Conservation (phyloP, 2,329 filamentous ascomycete genomes). For the Cladosporium sp. region DNA sequence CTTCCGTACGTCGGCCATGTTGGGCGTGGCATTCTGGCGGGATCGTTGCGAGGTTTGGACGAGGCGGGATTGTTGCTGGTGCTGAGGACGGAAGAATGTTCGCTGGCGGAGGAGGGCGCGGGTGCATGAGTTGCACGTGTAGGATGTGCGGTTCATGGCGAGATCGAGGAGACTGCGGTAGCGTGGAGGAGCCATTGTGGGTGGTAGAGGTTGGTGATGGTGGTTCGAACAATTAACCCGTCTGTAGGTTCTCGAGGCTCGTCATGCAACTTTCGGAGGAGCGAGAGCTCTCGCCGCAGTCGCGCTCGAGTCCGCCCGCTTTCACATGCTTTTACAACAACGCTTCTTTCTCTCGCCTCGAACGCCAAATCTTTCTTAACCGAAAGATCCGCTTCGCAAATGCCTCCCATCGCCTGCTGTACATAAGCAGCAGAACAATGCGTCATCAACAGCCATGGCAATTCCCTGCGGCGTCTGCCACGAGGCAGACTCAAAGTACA, state of each 20-base stretch:
- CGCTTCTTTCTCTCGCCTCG: too few species aligned
- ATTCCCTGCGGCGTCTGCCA: constrained; percentile 42
- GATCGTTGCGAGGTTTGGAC: constrained; percentile 8
- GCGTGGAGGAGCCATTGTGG: constrained; percentile 27
- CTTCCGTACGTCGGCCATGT: constrained; percentile 58
- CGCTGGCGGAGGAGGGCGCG: constrained; percentile 6
- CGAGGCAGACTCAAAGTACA: constrained; percentile 44
- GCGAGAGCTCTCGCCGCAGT: constrained; percentile 14
- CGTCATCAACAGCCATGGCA: constrained; percentile 29
- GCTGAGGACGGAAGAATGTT: constrained; percentile 10
- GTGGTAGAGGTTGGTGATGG: not conserved
- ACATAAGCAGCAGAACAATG: constrained; percentile 11
- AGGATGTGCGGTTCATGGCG: constrained; percentile 15
- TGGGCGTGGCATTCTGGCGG: constrained; percentile 34
- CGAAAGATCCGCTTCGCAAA: too few species aligned
- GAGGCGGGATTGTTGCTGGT: constrained; percentile 7
- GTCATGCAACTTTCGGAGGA: constrained; percentile 19
- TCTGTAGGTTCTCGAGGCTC: too few species aligned
- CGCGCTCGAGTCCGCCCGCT: constrained; percentile 1
- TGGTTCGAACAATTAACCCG: not conserved
- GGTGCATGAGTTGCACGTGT: constrained; percentile 8
- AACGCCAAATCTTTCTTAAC: too few species aligned
- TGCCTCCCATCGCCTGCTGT: not conserved
- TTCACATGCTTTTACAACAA: constrained; percentile 11
- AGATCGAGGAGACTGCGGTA: constrained; percentile 28